Base-by-base conservation (phyloP, 1,139 yeast genomes). In the Groenewaldozyma auringiensis region DNA sequence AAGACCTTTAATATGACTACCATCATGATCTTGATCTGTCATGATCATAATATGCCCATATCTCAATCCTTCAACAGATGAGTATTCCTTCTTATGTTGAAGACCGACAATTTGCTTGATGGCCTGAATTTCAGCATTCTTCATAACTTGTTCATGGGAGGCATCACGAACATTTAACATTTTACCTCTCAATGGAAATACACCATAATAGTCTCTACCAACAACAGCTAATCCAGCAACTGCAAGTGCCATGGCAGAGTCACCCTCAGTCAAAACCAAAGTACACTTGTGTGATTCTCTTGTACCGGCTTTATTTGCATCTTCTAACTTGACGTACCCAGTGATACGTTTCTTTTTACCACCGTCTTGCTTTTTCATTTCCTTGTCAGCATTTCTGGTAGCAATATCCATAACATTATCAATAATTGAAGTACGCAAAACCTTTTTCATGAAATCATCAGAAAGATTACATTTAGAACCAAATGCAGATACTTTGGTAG, bases 1-100 rank as follows among this genome's bases (percentile, higher is more conserved):
- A 57, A 94, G 75, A 53, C 99, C 99, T 64, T 94, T 94, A 62
- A 94, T 94, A 70, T 94, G 99, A 18, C 95, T 85, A 49, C 99
- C 99, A 74, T 94, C 99, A 59, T 89, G 96, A 85, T 94, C 99
- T 68, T 94, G 99, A 84, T 94, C 99, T 3, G 99, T 88, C 98
- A 94, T 94, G 61, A 94, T 88, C 97, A 94, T 92, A 43, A 94
- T 77, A 64, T 88, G 96, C 22, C 99, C 98, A 62, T 94, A 94
- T 62, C 99, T 79, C 52, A 94, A 71, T 9, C 82, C 80, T 48
- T 76, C 78, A 8, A 85, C 73, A 55, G 80, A 83, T 33, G 80
- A 81, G 63, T 94, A 94, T 37, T 72, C 74, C 67, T 88, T 89
- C 57, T 85, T 87, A 66, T 94, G 98, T 64, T 89, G 96, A 47